Evolutionary conservation across 2,329 filamentous ascomycete species (phyloP), one percentile per base, ranked within the genome.

Genomic region (Metarhizium robertsii): DNA sequence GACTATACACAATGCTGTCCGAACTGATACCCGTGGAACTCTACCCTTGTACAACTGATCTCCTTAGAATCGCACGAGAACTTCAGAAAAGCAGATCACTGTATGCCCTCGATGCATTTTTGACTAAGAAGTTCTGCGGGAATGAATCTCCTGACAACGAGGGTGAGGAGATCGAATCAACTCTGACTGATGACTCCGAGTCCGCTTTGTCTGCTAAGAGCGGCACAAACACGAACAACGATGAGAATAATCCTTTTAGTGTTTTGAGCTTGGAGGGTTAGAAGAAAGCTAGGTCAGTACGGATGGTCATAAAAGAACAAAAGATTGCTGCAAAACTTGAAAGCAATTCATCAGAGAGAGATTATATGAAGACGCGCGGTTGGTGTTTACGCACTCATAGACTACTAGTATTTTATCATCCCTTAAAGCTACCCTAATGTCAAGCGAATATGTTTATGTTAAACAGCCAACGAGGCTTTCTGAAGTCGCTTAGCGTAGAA

Each of bases 11-110:
- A 6, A 52, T 63, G 20, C 52, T 71, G 20, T 54, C 55, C 2
- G 58, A 61, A 3, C 46, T 71, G 5, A 67, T 69, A 20, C 43
- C 61, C 8, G 52, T 61, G 1, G 52, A 64, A 7, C 20, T 46
- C 4, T 60, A 68, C n/a, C 58, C 69, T 11, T 53, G 55, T 10
- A 50, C 50, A 3, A 50, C 57, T 10, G 53, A 54, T 2, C 54
- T 62, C n/a, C 16, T 52, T 6, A 42, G 53, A 13, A 52, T 57
- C 14, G 34, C 61, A 29, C 53, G 48, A 20, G 51, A 55, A 8
- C 29, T 69, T 5, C 52, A 59, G 30, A 58, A 56, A n/a, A 48
- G 20, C 13, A n/a, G 45, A 30, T 30, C 10, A 11, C 11, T 11
- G 18, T 20, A 45, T 45, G 16, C 18, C 6, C n/a, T 45, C 10